Conservation (phyloP, 148 eudicot species). For the Rhododendron henanense region DNA sequence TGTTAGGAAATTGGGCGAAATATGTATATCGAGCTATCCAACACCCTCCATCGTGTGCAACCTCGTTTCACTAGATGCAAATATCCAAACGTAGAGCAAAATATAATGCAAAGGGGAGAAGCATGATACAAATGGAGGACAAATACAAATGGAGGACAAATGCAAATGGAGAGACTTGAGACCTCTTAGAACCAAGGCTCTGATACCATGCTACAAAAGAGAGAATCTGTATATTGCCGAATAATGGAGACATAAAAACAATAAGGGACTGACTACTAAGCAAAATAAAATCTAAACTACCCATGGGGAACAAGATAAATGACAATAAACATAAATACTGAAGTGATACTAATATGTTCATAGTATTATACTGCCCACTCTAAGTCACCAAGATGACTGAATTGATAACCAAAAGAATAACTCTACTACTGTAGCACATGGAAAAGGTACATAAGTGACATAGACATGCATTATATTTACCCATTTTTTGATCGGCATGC, state of each 20-base stretch:
- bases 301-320: not conserved
- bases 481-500: not conserved
- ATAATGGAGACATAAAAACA: not conserved
- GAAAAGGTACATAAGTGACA: not conserved
- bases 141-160: not conserved
- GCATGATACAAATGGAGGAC: not conserved
- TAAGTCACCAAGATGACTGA: constrained; percentile 1
- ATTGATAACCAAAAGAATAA: not conserved
- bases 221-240: not conserved
- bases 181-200: not conserved
- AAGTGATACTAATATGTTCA: not conserved
- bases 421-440: not conserved
- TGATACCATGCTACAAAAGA: not conserved
- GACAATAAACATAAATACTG: not conserved
- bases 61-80: not conserved
- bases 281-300: not conserved
- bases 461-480: not conserved
- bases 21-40: not conserved
- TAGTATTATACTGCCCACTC: not conserved
- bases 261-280: not conserved
- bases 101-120: not conserved
- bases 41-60: not conserved
- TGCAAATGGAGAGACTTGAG: not conserved
- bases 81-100: no score
- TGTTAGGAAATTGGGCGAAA: not conserved